Evolutionary conservation across 129 eudicot species (phyloP).

Genomic region (Scalesia atractyloides): DNA sequence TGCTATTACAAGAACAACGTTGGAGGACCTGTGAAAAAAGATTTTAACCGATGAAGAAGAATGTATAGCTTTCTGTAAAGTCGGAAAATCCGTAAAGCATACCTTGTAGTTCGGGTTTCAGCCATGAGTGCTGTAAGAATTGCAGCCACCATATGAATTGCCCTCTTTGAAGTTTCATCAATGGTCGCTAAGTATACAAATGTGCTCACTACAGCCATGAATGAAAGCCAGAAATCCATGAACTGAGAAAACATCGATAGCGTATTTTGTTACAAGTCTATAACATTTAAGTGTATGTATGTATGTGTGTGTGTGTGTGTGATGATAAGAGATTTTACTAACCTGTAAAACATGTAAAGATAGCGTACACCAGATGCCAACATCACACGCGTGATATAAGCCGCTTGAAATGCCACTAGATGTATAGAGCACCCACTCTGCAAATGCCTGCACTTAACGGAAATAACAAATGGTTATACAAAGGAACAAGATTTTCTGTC

Average conservation of each 20-base stretch:
- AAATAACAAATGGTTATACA: too few species aligned
- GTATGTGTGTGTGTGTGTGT: neutral
- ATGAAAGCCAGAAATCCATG: slow-evolving; percentile 95
- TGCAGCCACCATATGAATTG: slow-evolving; percentile 72
- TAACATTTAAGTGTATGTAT: neutral
- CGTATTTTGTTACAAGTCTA: neutral
- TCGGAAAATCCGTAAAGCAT: slow-evolving; percentile 18
- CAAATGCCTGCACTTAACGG: slow-evolving; percentile 57
- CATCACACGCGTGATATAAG: slow-evolving; percentile 88
- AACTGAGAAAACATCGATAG: slow-evolving; percentile 42
- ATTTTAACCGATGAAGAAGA: neutral
- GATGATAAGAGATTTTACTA: neutral
- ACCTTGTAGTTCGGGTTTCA: slow-evolving; percentile 75
- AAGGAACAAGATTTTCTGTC: neutral
- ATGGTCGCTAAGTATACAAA: slow-evolving; percentile 74
- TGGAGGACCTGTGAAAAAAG: slow-evolving; percentile 54
- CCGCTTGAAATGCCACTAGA: slow-evolving; percentile 87
- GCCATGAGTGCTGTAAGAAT: slow-evolving; percentile 90
- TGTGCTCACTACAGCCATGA: slow-evolving; percentile 94
- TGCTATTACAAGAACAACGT: slow-evolving; percentile 60
- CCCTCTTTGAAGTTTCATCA: slow-evolving; percentile 68
- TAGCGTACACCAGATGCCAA: slow-evolving; percentile 79
- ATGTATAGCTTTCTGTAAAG: neutral
- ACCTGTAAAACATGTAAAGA: slow-evolving; percentile 72
- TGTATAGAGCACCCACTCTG: slow-evolving; percentile 86